These are phyloP conservation scores for Fusarium annulatum DNA, from an alignment of 2,329 filamentous ascomycete species.

Conservation along the genomic window DNA sequence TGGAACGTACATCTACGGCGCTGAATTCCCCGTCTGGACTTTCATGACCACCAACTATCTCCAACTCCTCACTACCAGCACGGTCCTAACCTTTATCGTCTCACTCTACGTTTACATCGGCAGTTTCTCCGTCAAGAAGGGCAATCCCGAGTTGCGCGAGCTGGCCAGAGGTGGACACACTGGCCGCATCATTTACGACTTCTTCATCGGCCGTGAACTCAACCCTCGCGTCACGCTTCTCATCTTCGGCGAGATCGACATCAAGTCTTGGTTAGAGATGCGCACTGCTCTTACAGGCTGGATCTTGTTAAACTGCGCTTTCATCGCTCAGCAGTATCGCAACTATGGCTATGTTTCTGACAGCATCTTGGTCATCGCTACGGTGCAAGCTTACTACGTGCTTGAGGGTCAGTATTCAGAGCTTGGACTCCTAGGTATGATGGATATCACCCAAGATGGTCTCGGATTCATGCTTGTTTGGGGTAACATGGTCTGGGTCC, in stretches of 20 bases:
- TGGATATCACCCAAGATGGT: slow-evolving; percentile 90
- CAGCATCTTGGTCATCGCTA: slow-evolving; percentile 80
- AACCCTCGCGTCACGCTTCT: slow-evolving; percentile 85
- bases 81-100: slow-evolving; percentile 76
- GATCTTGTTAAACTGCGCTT: slow-evolving; percentile 83
- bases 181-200: slow-evolving; percentile 89
- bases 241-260: slow-evolving; percentile 83
- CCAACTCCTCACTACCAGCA: slow-evolving; percentile 83
- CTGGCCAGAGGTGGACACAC: slow-evolving; percentile 82
- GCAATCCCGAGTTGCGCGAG: slow-evolving; percentile 76
- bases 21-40: slow-evolving; percentile 85
- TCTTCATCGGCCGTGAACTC: slow-evolving; percentile 94
- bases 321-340: slow-evolving; percentile 86
- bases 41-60: slow-evolving; percentile 91
- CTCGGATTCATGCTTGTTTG: slow-evolving; percentile 94
- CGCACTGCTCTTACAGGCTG: slow-evolving; percentile 88
- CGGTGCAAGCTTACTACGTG: slow-evolving; percentile 82
- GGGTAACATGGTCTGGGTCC: slow-evolving; percentile 90
- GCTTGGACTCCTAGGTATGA: slow-evolving; percentile 84
- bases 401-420: slow-evolving; percentile 88
- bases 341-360: slow-evolving; percentile 83
- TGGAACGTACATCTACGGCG: slow-evolving; percentile 79
- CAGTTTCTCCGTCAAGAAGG: slow-evolving; percentile 80
- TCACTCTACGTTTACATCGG: slow-evolving; percentile 80
- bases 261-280: slow-evolving; percentile 88